Percentiles rank a stretch among this genome's conserved stretches.
Conservation (phyloP, 192 early-diverging fungal species). For the Gonapodya prolifera region DNA sequence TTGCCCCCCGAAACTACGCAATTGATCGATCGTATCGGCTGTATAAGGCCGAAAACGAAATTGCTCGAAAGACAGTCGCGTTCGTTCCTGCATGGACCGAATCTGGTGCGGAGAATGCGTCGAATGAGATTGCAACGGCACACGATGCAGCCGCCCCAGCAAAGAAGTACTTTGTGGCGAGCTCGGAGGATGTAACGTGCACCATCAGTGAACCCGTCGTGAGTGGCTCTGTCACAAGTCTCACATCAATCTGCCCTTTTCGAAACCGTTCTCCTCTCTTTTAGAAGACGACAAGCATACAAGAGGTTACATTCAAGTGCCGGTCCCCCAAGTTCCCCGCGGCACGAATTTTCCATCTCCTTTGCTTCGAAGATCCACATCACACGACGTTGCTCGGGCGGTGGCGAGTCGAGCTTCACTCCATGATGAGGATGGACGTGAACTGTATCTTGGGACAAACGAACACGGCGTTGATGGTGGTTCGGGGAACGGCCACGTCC, state of each 20-base stretch:
- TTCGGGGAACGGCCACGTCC: not conserved
- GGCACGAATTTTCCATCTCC: constrained; percentile 3
- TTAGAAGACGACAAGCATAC: not conserved
- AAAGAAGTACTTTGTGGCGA: not conserved
- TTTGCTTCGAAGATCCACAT: constrained; percentile 9
- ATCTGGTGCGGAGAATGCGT: not conserved
- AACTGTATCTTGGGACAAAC: constrained; percentile 9
- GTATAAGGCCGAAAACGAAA: constrained; percentile 7
- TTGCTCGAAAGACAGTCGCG: not conserved
- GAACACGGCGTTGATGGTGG: not conserved
- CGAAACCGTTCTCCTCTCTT: too few relatives aligned
- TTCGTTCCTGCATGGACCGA: not conserved
- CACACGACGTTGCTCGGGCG: constrained; percentile 1
- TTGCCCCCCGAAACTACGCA: not conserved
- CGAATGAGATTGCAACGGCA: not conserved
- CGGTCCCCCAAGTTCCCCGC: not conserved
- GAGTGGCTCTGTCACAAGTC: constrained; percentile 3
- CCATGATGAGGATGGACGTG: constrained; percentile 6
- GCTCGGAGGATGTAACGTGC: not conserved
- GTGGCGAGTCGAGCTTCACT: constrained; percentile 4
- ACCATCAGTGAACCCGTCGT: not conserved
- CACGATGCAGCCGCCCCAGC: not conserved
- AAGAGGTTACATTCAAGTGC: not conserved
- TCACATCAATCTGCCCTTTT: not conserved
- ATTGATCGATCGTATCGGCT: constrained; percentile 5